Base-by-base conservation (phyloP, 2,329 filamentous ascomycete species). In the Chrysosporium keratinophilum region DNA sequence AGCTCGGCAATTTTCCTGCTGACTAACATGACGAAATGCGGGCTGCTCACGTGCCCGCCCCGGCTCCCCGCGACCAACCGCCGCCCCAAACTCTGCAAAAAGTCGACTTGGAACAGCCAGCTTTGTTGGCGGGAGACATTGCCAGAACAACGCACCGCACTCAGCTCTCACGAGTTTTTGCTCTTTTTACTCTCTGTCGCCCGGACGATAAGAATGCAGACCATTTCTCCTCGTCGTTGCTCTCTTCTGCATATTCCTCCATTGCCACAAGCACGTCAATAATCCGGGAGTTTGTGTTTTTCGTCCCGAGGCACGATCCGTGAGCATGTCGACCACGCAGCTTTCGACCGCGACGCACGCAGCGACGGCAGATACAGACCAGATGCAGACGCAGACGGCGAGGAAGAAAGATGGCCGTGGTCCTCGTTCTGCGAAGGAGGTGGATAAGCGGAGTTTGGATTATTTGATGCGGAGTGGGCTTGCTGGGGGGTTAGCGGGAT, bases 401-500 rank as follows among this genome's bases (percentile, higher is more conserved):
- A 28, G 31, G 46, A 54, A 33, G 42, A 53, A 44, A 50, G 31
- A 23, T 12, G 19, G 15, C 14, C n/a, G 50, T 23, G 7, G 49
- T 7, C 15, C 39, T 15, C 28, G 40, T 28, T 28, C 23, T 15
- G 41, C 23, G 20, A 56, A 57, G 20, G 55, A 69, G 57, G 68
- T 79, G 28, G 75, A 85, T 59, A 88, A 83, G 71, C 82, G 84
- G 66, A 93, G 84, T 66, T 74, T 85, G 59, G 87, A 95, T 62
- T 97, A 97, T 71, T 74, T 93, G 42, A 77, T 88, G 71, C 82
- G 87, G 62, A 93, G 86, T 57, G 88, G 87, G 34, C 72, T 95
- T 33, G 91, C 93, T 1, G 93, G 93, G 46, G 93, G 93, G 14
- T 61, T 96, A 56, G 93, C 93, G 51, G 93, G 91, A 60, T 95